A percentile compares a stretch with the other conserved stretches of the same genome.
Evolutionary conservation across 2,329 filamentous ascomycete genomes (phyloP).

Genomic region (Fusarium papillatum): DNA sequence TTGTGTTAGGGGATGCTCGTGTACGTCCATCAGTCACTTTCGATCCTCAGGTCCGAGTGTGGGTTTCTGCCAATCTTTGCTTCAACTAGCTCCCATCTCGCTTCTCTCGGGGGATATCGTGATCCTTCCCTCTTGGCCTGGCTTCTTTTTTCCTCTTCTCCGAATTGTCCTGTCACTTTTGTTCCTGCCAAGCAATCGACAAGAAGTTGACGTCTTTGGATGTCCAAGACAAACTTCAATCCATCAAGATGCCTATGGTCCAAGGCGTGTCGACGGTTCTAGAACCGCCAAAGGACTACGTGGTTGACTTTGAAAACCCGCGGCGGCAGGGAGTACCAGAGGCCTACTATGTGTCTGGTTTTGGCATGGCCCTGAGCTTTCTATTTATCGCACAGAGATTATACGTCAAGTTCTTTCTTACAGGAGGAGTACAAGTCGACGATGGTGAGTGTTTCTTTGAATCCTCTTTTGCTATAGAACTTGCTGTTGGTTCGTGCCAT

Average conservation of each 20-base stretch:
- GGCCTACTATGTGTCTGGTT: conserved; percentile 37
- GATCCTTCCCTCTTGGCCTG: not conserved
- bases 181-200: not conserved
- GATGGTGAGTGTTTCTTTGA: conserved; percentile 36
- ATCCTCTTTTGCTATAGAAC: not conserved
- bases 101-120: not conserved
- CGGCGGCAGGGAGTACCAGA: conserved; percentile 37
- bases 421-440: conserved; percentile 41
- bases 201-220: not conserved
- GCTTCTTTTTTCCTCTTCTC: not conserved
- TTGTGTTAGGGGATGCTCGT: not conserved
- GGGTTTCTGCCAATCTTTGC: not conserved
- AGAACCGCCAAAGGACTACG: conserved; percentile 47
- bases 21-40: not conserved
- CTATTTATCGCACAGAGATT: conserved; percentile 44
- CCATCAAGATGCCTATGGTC: conserved; percentile 31
- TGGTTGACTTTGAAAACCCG: conserved; percentile 51
- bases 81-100: conserved; percentile 9
- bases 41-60: not conserved
- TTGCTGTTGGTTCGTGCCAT: conserved; percentile 1
- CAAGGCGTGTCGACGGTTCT: conserved; percentile 32
- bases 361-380: conserved; percentile 36
- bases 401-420: conserved; percentile 42
- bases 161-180: not conserved
- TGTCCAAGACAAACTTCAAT: not conserved